Evolutionary conservation across 176 grass and related monocot species (phyloP).

Genomic region (Paspalum vaginatum): DNA sequence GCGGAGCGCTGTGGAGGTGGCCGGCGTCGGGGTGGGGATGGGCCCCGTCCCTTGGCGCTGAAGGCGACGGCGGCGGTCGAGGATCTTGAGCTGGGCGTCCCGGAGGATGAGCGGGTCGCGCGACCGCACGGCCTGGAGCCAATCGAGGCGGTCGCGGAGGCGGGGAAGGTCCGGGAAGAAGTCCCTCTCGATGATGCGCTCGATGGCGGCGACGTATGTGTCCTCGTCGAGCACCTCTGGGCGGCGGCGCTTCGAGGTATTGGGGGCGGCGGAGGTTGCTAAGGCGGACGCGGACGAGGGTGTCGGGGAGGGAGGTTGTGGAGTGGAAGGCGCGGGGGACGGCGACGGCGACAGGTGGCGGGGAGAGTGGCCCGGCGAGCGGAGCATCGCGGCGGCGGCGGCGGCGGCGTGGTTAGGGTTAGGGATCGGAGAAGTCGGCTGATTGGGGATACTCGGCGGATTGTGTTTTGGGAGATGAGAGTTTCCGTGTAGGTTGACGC

Average conservation of each 20-base stretch:
- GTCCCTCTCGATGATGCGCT: constrained; percentile 92
- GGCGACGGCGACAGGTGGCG: constrained; percentile 57
- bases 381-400: constrained; percentile 57
- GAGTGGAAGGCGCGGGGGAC: constrained; percentile 35
- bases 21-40: constrained; percentile 55
- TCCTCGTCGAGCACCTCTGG: constrained; percentile 84
- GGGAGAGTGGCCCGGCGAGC: constrained; percentile 83
- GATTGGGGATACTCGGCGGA: constrained; percentile 5
- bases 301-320: constrained; percentile 27
- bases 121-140: constrained; percentile 85
- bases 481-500: no score
- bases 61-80: constrained; percentile 59
- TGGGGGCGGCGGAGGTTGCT: constrained; percentile 7
- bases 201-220: constrained; percentile 74
- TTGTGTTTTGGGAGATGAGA: not conserved
- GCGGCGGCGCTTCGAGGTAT: constrained; percentile 60
- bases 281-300: constrained; percentile 37
- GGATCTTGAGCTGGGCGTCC: constrained; percentile 91
- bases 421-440: constrained; percentile 15
- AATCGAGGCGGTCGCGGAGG: constrained; percentile 87
- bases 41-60: constrained; percentile 30
- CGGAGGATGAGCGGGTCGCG: constrained; percentile 83
- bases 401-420: constrained; percentile 49
- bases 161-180: constrained; percentile 91
- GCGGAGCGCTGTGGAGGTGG: constrained; percentile 57